Evolutionary conservation across 306 rosid species (phyloP).

Genomic region (Delonix regia): DNA sequence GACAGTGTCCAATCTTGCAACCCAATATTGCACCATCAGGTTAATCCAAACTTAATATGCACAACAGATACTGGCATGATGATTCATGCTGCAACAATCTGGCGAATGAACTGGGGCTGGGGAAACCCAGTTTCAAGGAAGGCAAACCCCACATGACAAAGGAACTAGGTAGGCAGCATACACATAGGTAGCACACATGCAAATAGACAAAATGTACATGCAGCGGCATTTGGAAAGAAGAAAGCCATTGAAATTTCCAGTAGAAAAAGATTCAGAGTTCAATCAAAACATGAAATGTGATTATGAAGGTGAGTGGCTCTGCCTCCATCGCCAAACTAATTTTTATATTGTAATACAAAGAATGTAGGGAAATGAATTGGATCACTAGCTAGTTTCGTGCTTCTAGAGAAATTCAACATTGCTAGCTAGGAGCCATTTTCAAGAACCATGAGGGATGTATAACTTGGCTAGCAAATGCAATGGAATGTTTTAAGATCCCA

Average conservation of each 20-base stretch:
- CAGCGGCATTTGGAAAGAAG: background rate
- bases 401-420: conserved; percentile 27
- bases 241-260: conserved; percentile 4
- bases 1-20: conserved; percentile 14
- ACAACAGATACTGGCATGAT: conserved; percentile 1
- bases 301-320: conserved; percentile 5
- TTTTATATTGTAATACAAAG: background rate
- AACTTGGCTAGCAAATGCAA: conserved; percentile 21
- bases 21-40: conserved; percentile 10
- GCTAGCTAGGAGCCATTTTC: conserved; percentile 16
- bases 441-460: background rate
- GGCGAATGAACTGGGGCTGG: conserved; percentile 21
- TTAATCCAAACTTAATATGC: conserved; percentile 23
- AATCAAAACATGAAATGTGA: conserved; percentile 26
- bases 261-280: background rate
- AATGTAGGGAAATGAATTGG: conserved; percentile 7
- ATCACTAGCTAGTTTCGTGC: background rate
- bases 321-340: conserved; percentile 27
- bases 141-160: background rate
- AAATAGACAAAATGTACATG: conserved; percentile 1
- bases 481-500: conserved; percentile 16
- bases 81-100: conserved; percentile 15
- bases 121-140: background rate
- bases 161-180: background rate
- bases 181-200: conserved; percentile 5